phyloP scores from a whole-genome alignment of 169 alveolate genomes.

The Plasmodium coatneyi region DNA sequence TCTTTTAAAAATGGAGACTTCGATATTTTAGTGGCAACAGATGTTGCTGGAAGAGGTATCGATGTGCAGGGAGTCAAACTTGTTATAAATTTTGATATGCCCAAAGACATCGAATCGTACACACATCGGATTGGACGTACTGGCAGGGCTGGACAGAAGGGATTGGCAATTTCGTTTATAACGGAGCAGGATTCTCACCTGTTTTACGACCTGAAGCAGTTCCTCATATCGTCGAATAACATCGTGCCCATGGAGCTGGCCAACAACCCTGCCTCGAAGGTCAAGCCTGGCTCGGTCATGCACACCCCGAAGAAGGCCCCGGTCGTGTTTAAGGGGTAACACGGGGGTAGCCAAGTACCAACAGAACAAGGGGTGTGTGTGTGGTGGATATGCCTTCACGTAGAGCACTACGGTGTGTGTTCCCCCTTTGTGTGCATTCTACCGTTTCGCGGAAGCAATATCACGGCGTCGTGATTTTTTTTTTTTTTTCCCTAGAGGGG shows the following conservation, averaged over 20 bases:
- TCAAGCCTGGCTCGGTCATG: slow-evolving; percentile 83
- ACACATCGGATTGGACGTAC: slow-evolving; percentile 98
- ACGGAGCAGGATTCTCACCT: slow-evolving; percentile 93
- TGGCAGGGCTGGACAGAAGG: slow-evolving; percentile 98
- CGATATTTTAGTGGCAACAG: slow-evolving; percentile 97
- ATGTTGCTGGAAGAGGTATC: slow-evolving; percentile 98
- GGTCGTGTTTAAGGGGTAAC: slow-evolving; percentile 23
- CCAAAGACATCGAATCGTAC: slow-evolving; percentile 95
- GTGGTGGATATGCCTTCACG: too few species aligned
- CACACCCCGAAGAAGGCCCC: slow-evolving; percentile 50
- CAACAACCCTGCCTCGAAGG: slow-evolving; percentile 90
- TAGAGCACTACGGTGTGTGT: too few species aligned
- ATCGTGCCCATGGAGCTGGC: slow-evolving; percentile 93
- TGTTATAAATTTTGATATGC: slow-evolving; percentile 98
- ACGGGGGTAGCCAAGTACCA: neutral
- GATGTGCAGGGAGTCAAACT: slow-evolving; percentile 96
- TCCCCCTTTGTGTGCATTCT: neutral
- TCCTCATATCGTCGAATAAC: slow-evolving; percentile 90
- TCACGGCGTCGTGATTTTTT: neutral
- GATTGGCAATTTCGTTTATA: slow-evolving; percentile 95
- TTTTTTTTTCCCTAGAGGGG: neutral
- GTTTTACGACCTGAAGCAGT: slow-evolving; percentile 93
- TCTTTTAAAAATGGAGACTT: slow-evolving; percentile 91
- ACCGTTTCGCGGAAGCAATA: neutral
- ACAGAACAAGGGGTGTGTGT: too few species aligned